phyloP scores from a whole-genome alignment of 106 monocot genomes.

The Platanthera zijinensis region DNA sequence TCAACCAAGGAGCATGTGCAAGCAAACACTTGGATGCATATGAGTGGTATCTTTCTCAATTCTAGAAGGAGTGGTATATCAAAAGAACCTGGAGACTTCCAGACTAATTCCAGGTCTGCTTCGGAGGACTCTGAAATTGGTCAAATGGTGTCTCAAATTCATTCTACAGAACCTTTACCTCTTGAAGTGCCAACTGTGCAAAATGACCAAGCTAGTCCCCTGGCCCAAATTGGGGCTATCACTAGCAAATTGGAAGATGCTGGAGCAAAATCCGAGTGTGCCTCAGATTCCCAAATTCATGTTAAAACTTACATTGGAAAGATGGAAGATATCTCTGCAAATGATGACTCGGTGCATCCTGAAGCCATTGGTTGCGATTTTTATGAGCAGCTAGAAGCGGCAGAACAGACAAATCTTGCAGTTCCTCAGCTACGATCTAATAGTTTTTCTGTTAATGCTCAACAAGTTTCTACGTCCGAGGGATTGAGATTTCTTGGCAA shows the following conservation, averaged over 20 bases:
- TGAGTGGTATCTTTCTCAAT: conserved; percentile 10
- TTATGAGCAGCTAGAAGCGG: conserved; percentile 16
- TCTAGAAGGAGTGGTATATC: conserved; percentile 6
- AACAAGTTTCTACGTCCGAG: conserved; percentile 10
- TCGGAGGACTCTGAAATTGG: conserved; percentile 13
- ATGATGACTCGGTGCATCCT: conserved; percentile 11
- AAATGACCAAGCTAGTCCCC: conserved; percentile 13
- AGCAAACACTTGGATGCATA: conserved; percentile 1
- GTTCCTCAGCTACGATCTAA: conserved; percentile 10
- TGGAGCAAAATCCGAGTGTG: conserved; percentile 18
- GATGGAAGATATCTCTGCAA: conserved; percentile 3
- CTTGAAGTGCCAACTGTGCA: conserved; percentile 5
- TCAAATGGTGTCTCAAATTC: conserved; percentile 13
- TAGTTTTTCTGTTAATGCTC: conserved; percentile 12
- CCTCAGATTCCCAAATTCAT: conserved; percentile 13
- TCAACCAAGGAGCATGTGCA: conserved; percentile 16
- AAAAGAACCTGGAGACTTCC: conserved; percentile 11
- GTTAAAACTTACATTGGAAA: conserved; percentile 13
- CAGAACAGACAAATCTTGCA: conserved; percentile 10
- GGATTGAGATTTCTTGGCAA: conserved; percentile 26
- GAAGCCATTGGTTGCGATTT: conserved; percentile 17
- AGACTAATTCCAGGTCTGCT: background rate
- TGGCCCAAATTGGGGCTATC: conserved; percentile 15
- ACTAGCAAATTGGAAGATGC: conserved; percentile 15
- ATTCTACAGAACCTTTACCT: conserved; percentile 4